Conservation (phyloP, 331 rosid species). For the Dryas integrifolia region DNA sequence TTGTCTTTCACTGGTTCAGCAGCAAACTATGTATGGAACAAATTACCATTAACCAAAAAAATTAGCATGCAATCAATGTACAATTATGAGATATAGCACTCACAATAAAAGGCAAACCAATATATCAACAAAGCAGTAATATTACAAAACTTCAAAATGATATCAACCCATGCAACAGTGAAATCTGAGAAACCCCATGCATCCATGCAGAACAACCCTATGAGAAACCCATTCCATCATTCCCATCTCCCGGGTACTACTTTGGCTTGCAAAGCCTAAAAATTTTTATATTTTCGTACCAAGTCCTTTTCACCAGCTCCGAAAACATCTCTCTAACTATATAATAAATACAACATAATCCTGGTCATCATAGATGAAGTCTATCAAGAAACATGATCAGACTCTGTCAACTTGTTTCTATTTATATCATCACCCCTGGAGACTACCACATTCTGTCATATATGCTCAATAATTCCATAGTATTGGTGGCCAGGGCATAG, state of each 20-base stretch:
- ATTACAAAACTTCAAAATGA: background rate
- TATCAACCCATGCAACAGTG: background rate
- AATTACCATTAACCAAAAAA: background rate
- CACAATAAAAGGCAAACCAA: slow-evolving; percentile 1
- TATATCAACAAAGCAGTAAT: background rate
- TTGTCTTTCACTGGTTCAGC: slow-evolving; percentile 50
- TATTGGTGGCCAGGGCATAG: background rate
- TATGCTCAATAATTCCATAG: background rate
- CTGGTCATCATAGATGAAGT: no score
- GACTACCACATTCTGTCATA: no score
- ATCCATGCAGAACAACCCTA: background rate
- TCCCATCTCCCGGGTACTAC: background rate
- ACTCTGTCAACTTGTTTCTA: background rate
- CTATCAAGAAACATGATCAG: background rate
- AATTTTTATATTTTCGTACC: background rate
- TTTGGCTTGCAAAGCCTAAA: background rate
- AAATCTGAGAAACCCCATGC: background rate
- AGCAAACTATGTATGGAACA: slow-evolving; percentile 32
- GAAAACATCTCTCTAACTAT: background rate
- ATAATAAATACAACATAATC: background rate
- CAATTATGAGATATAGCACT: background rate
- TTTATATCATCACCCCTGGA: no score
- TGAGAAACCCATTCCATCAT: background rate
- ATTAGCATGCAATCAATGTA: background rate
- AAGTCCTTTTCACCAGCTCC: background rate